phyloP scores from a whole-genome alignment of 495 filamentous ascomycete genomes.

The Penicillium diatomitis region DNA sequence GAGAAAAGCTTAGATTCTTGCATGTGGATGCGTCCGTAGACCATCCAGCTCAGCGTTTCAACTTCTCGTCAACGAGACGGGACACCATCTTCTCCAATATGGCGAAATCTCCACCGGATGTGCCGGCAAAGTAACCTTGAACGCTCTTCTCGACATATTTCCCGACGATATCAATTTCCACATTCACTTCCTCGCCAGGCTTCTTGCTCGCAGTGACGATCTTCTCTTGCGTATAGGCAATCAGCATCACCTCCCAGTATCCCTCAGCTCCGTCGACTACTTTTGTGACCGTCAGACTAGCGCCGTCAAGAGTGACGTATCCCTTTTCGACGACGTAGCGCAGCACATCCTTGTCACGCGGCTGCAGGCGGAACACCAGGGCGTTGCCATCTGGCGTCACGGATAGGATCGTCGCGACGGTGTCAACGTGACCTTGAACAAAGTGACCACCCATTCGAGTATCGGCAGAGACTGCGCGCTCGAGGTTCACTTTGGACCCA shows the following conservation, averaged over 20 bases:
- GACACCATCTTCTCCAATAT: constrained; percentile 79
- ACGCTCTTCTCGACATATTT: constrained; percentile 98
- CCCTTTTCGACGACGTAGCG: constrained; percentile 93
- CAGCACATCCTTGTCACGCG: constrained; percentile 56
- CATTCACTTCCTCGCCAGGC: constrained; percentile 81
- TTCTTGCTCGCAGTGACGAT: constrained; percentile 76
- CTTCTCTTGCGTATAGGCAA: constrained; percentile 94
- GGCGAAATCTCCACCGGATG: constrained; percentile 43
- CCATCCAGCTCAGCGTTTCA: constrained; percentile 31
- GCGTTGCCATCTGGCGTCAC: constrained; percentile 77
- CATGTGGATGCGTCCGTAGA: neutral
- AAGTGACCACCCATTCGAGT: constrained; percentile 73
- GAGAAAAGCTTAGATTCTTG: neutral
- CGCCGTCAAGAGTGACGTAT: constrained; percentile 92
- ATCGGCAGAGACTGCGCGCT: constrained; percentile 77
- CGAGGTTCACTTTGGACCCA: constrained; percentile 69
- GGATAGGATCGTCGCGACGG: constrained; percentile 60
- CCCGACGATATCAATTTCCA: constrained; percentile 96
- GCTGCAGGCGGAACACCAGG: constrained; percentile 71
- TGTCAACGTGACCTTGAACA: constrained; percentile 93
- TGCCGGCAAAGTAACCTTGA: constrained; percentile 46
- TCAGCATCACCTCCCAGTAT: constrained; percentile 98
- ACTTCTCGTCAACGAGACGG: constrained; percentile 64
- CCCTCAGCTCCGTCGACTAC: constrained; percentile 63
- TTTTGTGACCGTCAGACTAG: constrained; percentile 82